These are phyloP conservation scores for Debaryomycetaceae sp. DNA, from an alignment of 1,139 yeast genomes.

Conservation along the genomic window DNA sequence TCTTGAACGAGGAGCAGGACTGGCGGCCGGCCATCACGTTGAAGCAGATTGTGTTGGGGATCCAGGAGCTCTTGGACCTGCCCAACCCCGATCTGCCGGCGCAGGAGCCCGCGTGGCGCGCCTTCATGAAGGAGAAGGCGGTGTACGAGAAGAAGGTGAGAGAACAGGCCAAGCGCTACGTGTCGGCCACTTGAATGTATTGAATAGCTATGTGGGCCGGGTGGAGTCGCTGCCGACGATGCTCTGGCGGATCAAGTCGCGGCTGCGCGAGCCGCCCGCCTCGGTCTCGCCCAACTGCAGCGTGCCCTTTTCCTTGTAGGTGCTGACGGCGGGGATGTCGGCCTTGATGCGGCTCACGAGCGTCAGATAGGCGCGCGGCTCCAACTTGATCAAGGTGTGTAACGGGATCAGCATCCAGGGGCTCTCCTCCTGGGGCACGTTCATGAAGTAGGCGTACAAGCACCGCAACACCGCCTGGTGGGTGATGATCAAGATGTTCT, in stretches of 20 bases:
- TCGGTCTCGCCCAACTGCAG: conserved; percentile 64
- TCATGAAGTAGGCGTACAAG: conserved; percentile 96
- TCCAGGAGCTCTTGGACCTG: conserved; percentile 82
- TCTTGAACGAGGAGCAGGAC: conserved; percentile 91
- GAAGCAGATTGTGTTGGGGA: conserved; percentile 85
- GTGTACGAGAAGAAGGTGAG: conserved; percentile 72
- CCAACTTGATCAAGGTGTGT: conserved; percentile 88
- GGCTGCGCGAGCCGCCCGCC: conserved; percentile 28
- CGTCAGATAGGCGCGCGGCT: conserved; percentile 91
- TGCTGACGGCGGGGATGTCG: conserved; percentile 94
- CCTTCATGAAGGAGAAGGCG: conserved; percentile 63
- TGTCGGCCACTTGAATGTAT: conserved; percentile 22
- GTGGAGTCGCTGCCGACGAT: neutral
- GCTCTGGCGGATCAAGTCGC: conserved; percentile 43
- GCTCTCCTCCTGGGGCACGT: conserved; percentile 93
- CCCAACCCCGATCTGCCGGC: conserved; percentile 98
- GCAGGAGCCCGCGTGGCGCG: conserved; percentile 93
- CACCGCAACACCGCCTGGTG: conserved; percentile 98
- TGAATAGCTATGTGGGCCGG: neutral
- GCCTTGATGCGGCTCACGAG: conserved; percentile 87
- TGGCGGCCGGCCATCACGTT: conserved; percentile 98
- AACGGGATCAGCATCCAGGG: conserved; percentile 99
- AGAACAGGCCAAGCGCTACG: conserved; percentile 78
- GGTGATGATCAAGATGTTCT: conserved; percentile 89
- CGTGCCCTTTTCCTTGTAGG: conserved; percentile 92